phyloP scores from a whole-genome alignment of 208 protist genomes.

The Acanthamoeba triangularis region DNA sequence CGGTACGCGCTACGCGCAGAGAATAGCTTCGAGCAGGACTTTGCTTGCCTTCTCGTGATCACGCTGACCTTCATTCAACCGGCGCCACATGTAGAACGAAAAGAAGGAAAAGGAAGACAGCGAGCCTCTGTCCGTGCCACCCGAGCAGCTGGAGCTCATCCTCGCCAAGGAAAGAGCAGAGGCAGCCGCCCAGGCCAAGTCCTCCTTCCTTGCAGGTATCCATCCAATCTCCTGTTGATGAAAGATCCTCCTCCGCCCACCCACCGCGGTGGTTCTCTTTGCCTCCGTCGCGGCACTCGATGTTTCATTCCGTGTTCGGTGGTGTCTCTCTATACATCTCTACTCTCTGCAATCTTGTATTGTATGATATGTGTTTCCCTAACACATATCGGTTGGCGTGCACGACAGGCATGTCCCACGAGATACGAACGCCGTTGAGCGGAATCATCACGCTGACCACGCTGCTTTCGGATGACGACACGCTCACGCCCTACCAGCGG shows the following conservation, averaged over 20 bases:
- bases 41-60: not conserved
- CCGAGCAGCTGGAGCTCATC: slow-evolving; percentile 70
- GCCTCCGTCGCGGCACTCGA: not conserved
- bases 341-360: not conserved
- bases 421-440: slow-evolving; percentile 71
- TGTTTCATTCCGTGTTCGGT: not conserved
- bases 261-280: no score
- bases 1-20: not conserved
- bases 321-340: not conserved
- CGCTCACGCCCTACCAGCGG: slow-evolving; percentile 59
- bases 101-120: not conserved
- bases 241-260: not conserved
- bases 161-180: slow-evolving; percentile 70
- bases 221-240: no score
- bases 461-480: slow-evolving; percentile 57
- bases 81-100: not conserved
- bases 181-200: slow-evolving; percentile 67
- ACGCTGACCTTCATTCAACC: not conserved
- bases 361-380: not conserved
- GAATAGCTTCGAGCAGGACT: no score
- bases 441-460: slow-evolving; percentile 70
- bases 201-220: slow-evolving; percentile 53
- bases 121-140: not conserved
- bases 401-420: slow-evolving; percentile 62
- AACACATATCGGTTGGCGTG: not conserved